Evolutionary conservation across 108 stramenopile species (phyloP).

Genomic region (Pseudonitzschia delicatissima): DNA sequence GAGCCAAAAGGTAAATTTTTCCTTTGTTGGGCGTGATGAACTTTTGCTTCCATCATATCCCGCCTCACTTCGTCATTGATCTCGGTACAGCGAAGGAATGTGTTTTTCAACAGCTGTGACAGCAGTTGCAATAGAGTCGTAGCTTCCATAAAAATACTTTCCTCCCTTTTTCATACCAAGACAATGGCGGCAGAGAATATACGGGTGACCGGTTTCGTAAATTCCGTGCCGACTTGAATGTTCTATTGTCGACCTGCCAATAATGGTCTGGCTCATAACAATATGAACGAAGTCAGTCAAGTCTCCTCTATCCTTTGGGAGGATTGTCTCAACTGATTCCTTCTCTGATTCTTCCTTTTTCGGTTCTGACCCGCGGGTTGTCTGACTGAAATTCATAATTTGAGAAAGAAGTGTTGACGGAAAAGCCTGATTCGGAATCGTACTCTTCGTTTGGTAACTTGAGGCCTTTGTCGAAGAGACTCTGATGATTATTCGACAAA

Average conservation of each 20-base stretch:
- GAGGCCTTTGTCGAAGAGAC: constrained; percentile 16
- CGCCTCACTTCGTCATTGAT: constrained; percentile 24
- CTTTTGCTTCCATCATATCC: constrained; percentile 17
- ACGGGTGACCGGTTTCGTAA: constrained; percentile 28
- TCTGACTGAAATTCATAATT: neutral
- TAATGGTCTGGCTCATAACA: constrained; percentile 39
- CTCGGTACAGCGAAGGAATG: constrained; percentile 28
- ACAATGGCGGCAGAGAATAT: constrained; percentile 51
- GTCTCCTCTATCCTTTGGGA: constrained; percentile 21
- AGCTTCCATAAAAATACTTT: constrained; percentile 40
- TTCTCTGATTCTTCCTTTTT: neutral
- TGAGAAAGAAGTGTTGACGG: constrained; percentile 5
- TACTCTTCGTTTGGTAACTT: constrained; percentile 41
- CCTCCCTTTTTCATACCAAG: constrained; percentile 39
- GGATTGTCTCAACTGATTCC: constrained; percentile 11
- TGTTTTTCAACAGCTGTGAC: constrained; percentile 42
- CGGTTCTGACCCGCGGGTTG: no score
- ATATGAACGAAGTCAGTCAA: constrained; percentile 39
- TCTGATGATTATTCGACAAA: constrained; percentile 14
- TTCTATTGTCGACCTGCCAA: constrained; percentile 29
- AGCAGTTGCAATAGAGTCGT: constrained; percentile 40
- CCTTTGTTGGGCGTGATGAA: constrained; percentile 31
- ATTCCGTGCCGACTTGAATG: constrained; percentile 30
- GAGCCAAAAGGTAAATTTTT: constrained; percentile 29
- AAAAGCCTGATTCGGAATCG: constrained; percentile 7